Percentiles rank a stretch among this genome's conserved stretches.
phyloP scores from a whole-genome alignment of 2,329 filamentous ascomycete species.

The Diaporthe vexans region DNA sequence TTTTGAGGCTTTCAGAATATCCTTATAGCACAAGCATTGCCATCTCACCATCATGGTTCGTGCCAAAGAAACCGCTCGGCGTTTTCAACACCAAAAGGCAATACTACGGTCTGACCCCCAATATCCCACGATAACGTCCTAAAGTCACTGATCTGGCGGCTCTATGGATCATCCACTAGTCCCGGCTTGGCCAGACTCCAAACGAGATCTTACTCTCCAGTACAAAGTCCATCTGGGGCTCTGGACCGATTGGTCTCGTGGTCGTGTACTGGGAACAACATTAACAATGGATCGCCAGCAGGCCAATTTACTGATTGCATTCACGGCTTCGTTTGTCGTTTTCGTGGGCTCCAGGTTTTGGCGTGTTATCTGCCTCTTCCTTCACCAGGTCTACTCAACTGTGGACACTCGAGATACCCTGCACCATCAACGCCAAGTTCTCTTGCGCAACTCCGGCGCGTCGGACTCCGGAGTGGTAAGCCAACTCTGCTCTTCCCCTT shows the following conservation, averaged over 20 bases:
- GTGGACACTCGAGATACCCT: slow-evolving; percentile 44
- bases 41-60: no score
- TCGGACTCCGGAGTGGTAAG: background rate
- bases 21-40: no score
- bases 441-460: background rate
- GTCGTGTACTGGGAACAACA: slow-evolving; percentile 49
- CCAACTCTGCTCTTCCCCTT: no score
- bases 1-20: background rate
- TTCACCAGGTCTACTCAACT: slow-evolving; percentile 44
- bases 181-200: background rate
- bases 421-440: slow-evolving; percentile 47
- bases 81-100: background rate
- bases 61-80: background rate
- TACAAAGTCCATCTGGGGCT: slow-evolving; percentile 46
- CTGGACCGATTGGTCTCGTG: slow-evolving; percentile 52
- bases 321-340: slow-evolving; percentile 51
- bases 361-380: slow-evolving; percentile 44
- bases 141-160: background rate
- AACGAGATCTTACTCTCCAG: background rate
- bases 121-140: no score
- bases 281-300: slow-evolving; percentile 49
- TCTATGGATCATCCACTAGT: slow-evolving; percentile 4
- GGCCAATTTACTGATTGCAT: slow-evolving; percentile 52
- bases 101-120: no score
- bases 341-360: slow-evolving; percentile 46